phyloP scores from a whole-genome alignment of 192 early-diverging fungal genomes.

The Kickxella alabastrina region DNA sequence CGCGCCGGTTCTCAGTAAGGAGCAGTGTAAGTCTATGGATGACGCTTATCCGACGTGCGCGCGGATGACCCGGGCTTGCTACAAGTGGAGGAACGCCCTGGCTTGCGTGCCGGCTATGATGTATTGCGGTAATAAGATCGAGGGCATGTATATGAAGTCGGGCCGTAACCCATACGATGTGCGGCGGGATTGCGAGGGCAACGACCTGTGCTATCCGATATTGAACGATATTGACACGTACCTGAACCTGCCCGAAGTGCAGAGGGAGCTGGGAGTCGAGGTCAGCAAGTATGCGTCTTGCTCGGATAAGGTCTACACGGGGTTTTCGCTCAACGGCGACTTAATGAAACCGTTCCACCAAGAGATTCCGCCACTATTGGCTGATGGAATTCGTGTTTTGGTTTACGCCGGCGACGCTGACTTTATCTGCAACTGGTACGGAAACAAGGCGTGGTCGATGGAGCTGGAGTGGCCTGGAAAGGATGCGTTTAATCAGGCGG shows the following conservation, averaged over 20 bases:
- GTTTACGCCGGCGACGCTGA: constrained; percentile 89
- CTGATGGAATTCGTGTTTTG: constrained; percentile 69
- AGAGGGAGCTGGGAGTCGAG: constrained; percentile 64
- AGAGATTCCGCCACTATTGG: constrained; percentile 62
- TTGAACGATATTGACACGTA: constrained; percentile 68
- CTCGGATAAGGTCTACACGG: constrained; percentile 68
- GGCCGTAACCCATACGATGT: constrained; percentile 92
- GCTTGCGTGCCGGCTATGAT: constrained; percentile 65
- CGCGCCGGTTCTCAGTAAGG: constrained; percentile 64
- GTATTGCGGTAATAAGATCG: constrained; percentile 72
- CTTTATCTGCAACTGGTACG: constrained; percentile 81
- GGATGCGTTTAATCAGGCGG: constrained; percentile 62
- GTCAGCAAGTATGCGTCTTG: constrained; percentile 64
- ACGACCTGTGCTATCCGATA: constrained; percentile 77
- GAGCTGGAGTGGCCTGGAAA: constrained; percentile 77
- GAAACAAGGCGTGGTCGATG: constrained; percentile 78
- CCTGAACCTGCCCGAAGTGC: constrained; percentile 67
- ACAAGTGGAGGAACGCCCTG: constrained; percentile 61
- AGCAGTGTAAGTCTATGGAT: constrained; percentile 64
- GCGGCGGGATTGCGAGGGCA: constrained; percentile 71
- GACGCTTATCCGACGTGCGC: constrained; percentile 46
- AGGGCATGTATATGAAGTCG: constrained; percentile 73
- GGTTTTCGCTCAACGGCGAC: constrained; percentile 79
- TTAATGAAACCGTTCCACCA: constrained; percentile 70
- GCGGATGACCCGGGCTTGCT: constrained; percentile 66